Conservation (phyloP, 2,329 filamentous ascomycete species). For the Calonectria crousiana region DNA sequence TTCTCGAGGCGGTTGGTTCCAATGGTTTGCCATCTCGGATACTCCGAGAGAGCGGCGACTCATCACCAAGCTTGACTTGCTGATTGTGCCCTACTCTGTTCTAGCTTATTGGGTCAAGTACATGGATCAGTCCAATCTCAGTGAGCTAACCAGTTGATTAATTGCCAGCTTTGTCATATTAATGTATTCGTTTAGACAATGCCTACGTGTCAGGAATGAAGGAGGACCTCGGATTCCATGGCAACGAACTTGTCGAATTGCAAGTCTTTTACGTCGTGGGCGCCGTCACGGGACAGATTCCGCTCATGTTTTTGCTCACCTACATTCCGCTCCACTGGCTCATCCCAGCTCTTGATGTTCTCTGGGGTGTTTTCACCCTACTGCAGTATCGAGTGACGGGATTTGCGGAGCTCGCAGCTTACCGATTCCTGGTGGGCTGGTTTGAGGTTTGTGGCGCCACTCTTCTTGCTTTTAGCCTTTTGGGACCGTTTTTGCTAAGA, state of each 20-base stretch:
- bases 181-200: constrained; percentile 54
- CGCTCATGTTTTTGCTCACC: constrained; percentile 64
- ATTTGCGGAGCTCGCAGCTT: constrained; percentile 63
- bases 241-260: constrained; percentile 67
- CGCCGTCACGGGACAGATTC: constrained; percentile 63
- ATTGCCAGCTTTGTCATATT: neutral
- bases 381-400: constrained; percentile 63
- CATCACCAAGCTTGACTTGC: constrained; percentile 66
- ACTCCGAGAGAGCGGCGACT: constrained; percentile 49
- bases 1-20: constrained; percentile 36
- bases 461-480: neutral
- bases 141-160: constrained; percentile 42
- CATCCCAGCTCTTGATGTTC: constrained; percentile 63
- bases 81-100: constrained; percentile 68
- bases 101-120: constrained; percentile 69
- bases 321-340: constrained; percentile 60
- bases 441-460: constrained; percentile 55
- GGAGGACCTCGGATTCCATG: constrained; percentile 62
- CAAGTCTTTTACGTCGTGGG: constrained; percentile 63
- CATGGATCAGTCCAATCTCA: constrained; percentile 64
- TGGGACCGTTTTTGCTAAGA: neutral
- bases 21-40: constrained; percentile 63
- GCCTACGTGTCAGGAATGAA: constrained; percentile 67
- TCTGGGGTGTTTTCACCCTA: constrained; percentile 69
- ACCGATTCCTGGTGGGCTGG: constrained; percentile 66